phyloP scores from a whole-genome alignment of 2,329 filamentous ascomycete genomes.

The Westerdykella aurantiaca region DNA sequence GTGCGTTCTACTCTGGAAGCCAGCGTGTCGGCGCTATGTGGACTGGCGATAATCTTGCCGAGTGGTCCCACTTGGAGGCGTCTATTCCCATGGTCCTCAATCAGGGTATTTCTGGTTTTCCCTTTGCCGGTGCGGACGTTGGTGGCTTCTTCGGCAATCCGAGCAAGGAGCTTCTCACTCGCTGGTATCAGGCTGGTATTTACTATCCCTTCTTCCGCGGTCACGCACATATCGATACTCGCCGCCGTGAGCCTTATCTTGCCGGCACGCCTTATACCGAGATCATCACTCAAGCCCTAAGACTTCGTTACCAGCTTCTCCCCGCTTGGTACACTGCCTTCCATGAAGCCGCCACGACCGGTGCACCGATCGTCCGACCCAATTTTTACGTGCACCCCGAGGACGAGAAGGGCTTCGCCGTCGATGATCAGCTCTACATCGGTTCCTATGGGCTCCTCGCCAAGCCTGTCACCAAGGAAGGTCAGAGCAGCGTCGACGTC shows the following conservation, averaged over 20 bases:
- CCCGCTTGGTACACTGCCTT: conserved; percentile 97
- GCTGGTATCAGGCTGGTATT: conserved; percentile 94
- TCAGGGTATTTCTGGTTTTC: conserved; percentile 87
- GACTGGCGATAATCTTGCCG: conserved; percentile 96
- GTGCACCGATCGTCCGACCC: conserved; percentile 80
- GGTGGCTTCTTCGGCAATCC: conserved; percentile 98
- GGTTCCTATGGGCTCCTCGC: conserved; percentile 84
- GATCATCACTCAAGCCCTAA: conserved; percentile 82
- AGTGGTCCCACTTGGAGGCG: conserved; percentile 84
- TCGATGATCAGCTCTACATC: conserved; percentile 92
- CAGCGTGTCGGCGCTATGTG: conserved; percentile 94
- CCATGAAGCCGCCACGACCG: conserved; percentile 75
- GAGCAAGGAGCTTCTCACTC: conserved; percentile 79
- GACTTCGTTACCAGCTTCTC: conserved; percentile 81
- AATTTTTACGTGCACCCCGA: conserved; percentile 89
- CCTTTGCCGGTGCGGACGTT: conserved; percentile 91
- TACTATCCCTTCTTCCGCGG: conserved; percentile 99
- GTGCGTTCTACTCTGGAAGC: conserved; percentile 85
- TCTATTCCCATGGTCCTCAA: conserved; percentile 90
- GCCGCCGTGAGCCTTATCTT: conserved; percentile 88
- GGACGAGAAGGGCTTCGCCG: conserved; percentile 77
- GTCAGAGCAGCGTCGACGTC: conserved; percentile 65
- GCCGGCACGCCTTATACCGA: conserved; percentile 75
- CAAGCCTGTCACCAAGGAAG: conserved; percentile 81
- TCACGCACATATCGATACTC: conserved; percentile 94